These are phyloP conservation scores for Deinandra increscens DNA, from an alignment of 129 eudicot genomes.

Conservation along the genomic window DNA sequence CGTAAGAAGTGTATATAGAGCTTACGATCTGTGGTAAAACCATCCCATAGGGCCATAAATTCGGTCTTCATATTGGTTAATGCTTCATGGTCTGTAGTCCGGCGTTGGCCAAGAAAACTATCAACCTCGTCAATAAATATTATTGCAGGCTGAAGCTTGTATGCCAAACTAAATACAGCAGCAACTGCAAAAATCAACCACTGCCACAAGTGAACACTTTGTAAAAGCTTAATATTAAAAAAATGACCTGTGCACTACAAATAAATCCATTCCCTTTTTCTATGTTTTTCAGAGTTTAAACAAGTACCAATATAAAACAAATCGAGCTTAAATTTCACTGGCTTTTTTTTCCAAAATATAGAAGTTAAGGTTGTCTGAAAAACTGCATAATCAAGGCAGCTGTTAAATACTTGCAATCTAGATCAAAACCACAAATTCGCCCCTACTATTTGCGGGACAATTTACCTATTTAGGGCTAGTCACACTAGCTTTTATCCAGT, in stretches of 20 bases:
- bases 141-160: conserved; percentile 92
- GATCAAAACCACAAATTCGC: neutral
- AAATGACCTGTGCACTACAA: neutral
- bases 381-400: neutral
- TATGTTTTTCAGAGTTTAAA: neutral
- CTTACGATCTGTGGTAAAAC: conserved; percentile 94
- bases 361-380: neutral
- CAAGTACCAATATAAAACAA: neutral
- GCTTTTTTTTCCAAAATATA: neutral
- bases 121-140: conserved; percentile 96
- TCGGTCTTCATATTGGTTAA: conserved; percentile 85
- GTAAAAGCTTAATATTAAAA: neutral
- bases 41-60: conserved; percentile 96
- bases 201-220: neutral
- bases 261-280: neutral
- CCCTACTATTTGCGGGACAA: neutral
- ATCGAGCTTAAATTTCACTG: neutral
- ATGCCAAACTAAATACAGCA: conserved; percentile 88
- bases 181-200: conserved; percentile 56
- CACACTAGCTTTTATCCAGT: neutral
- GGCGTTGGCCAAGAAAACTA: conserved; percentile 89
- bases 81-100: conserved; percentile 79
- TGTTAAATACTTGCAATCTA: neutral
- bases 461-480: neutral
- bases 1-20: neutral